A percentile compares a stretch with the other conserved stretches of the same genome.
Evolutionary conservation across 202 grass and related monocot genomes (phyloP).

Genomic region (Panicum virgatum): DNA sequence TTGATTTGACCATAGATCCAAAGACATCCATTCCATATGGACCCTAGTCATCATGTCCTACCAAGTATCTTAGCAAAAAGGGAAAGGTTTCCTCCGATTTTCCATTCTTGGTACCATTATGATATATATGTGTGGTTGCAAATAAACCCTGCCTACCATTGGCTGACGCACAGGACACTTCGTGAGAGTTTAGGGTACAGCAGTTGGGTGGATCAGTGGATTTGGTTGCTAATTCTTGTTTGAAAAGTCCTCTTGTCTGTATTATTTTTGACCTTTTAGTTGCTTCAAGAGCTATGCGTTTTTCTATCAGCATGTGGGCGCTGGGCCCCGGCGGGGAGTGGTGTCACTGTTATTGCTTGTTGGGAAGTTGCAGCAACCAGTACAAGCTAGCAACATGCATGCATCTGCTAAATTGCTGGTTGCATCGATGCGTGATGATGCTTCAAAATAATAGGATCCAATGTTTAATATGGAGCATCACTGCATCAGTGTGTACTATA

Average conservation of each 20-base stretch:
- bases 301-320: constrained; percentile 4
- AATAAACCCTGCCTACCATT: constrained; percentile 22
- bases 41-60: not conserved
- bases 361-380: not conserved
- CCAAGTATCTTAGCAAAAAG: not conserved
- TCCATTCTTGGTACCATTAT: not conserved
- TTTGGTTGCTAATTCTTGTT: constrained; percentile 20
- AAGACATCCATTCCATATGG: not conserved
- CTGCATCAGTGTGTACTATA: not conserved
- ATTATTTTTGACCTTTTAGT: constrained; percentile 1
- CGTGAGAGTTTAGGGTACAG: constrained; percentile 43
- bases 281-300: not conserved
- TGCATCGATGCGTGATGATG: not conserved
- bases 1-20: not conserved
- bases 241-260: constrained; percentile 1
- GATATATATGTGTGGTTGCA: constrained; percentile 5
- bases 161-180: not conserved
- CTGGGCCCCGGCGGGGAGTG: not conserved
- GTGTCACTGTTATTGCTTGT: constrained; percentile 30
- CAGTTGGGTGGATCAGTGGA: constrained; percentile 38
- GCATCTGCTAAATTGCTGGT: not conserved
- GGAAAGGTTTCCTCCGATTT: not conserved
- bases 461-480: constrained; percentile 5
- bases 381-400: not conserved
- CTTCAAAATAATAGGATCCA: not conserved